A percentile compares a stretch with the other conserved stretches of the same genome.
These are phyloP conservation scores for Podospora fimiseda DNA, from an alignment of 495 filamentous ascomycete genomes.

Conservation along the genomic window DNA sequence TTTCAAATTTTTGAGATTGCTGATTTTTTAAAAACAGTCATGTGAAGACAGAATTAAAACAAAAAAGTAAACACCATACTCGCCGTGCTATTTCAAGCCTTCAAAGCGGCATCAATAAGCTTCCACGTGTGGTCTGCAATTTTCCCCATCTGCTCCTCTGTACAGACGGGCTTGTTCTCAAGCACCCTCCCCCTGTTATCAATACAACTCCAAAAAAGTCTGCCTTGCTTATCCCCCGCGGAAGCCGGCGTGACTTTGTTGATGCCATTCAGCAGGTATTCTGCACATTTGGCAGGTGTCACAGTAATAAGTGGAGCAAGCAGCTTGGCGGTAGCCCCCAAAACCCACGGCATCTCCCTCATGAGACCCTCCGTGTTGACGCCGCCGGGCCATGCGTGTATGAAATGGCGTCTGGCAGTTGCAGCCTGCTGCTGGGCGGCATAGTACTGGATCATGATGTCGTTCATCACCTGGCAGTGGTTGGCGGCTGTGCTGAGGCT, in stretches of 20 bases:
- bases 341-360: slow-evolving; percentile 10
- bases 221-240: slow-evolving; percentile 5
- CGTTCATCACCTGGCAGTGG: slow-evolving; percentile 19
- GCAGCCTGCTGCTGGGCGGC: slow-evolving; percentile 7
- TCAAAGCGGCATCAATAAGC: slow-evolving; percentile 11
- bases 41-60: no score
- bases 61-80: no score
- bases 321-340: background rate
- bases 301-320: slow-evolving; percentile 2
- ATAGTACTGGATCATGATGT: slow-evolving; percentile 17
- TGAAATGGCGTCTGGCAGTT: slow-evolving; percentile 12
- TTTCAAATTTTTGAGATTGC: no score
- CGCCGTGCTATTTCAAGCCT: no score
- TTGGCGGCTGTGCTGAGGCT: slow-evolving; percentile 13
- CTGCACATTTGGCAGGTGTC: slow-evolving; percentile 14
- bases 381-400: slow-evolving; percentile 17
- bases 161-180: slow-evolving; percentile 15
- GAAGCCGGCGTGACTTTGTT: background rate
- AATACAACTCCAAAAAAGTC: slow-evolving; percentile 20
- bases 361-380: slow-evolving; percentile 14
- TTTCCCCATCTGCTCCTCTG: slow-evolving; percentile 10
- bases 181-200: slow-evolving; percentile 14
- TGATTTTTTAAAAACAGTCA: no score
- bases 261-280: slow-evolving; percentile 12
- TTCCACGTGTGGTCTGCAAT: slow-evolving; percentile 13